These are phyloP conservation scores for Phytopythium boreale DNA, from an alignment of 352 stramenopile genomes.

Conservation along the genomic window DNA sequence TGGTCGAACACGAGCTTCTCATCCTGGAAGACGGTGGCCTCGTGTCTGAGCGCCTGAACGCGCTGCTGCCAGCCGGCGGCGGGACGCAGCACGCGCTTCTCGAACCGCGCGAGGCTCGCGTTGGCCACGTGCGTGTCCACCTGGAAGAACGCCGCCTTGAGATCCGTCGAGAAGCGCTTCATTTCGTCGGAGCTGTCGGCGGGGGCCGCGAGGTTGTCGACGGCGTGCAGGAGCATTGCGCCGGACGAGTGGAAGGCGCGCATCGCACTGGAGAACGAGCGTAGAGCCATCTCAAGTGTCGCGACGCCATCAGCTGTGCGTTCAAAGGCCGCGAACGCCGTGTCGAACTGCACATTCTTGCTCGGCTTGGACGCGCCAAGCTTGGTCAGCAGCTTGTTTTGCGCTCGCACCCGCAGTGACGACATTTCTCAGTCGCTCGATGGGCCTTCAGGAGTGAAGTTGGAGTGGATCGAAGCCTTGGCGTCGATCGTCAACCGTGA, in stretches of 20 bases:
- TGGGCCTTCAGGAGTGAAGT: background rate
- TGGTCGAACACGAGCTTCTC: slow-evolving; percentile 76
- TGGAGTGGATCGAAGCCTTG: background rate
- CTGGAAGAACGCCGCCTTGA: slow-evolving; percentile 56
- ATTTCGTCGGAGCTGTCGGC: slow-evolving; percentile 40
- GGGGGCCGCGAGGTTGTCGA: slow-evolving; percentile 41
- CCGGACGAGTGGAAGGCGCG: slow-evolving; percentile 58
- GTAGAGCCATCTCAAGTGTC: slow-evolving; percentile 48
- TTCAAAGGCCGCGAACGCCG: slow-evolving; percentile 60
- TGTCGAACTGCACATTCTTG: slow-evolving; percentile 77
- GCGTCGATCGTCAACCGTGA: too few relatives aligned
- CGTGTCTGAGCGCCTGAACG: slow-evolving; percentile 36
- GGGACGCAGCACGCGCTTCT: slow-evolving; percentile 60
- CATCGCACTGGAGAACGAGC: slow-evolving; percentile 53
- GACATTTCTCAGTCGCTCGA: slow-evolving; percentile 43
- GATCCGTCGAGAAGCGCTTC: slow-evolving; percentile 53
- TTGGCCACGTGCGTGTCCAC: slow-evolving; percentile 58
- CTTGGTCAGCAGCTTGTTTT: slow-evolving; percentile 76
- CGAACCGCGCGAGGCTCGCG: slow-evolving; percentile 46
- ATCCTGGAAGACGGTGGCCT: slow-evolving; percentile 49
- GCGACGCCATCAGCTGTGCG: slow-evolving; percentile 40
- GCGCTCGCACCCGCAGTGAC: slow-evolving; percentile 64
- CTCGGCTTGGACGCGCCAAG: slow-evolving; percentile 70
- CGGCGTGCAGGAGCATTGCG: slow-evolving; percentile 45
- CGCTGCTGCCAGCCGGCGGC: slow-evolving; percentile 54